Percentiles rank a stretch among this genome's conserved stretches.
phyloP scores from a whole-genome alignment of 2,329 filamentous ascomycete genomes.

The Paraphaeosphaeria minitans region DNA sequence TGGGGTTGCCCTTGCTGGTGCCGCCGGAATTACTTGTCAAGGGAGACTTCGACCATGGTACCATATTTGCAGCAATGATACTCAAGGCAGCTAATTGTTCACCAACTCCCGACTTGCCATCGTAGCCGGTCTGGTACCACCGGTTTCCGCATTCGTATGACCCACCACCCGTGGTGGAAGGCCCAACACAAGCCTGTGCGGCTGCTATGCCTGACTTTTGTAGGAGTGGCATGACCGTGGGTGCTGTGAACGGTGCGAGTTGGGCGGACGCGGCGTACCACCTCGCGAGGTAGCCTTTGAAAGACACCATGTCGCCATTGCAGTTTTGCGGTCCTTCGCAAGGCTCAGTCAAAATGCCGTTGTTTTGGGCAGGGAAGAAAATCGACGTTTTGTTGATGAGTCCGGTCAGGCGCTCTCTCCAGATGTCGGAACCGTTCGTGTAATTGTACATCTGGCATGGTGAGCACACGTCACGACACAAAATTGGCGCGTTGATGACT shows the following conservation, averaged over 20 bases:
- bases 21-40: slow-evolving; percentile 57
- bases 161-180: slow-evolving; percentile 43
- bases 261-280: slow-evolving; percentile 61
- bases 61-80: slow-evolving; percentile 53
- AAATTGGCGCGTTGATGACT: slow-evolving; percentile 6
- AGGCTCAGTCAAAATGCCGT: slow-evolving; percentile 49
- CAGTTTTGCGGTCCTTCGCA: slow-evolving; percentile 51
- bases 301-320: slow-evolving; percentile 52
- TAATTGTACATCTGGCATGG: slow-evolving; percentile 45
- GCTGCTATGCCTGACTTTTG: slow-evolving; percentile 60
- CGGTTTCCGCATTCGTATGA: slow-evolving; percentile 49
- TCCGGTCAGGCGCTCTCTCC: slow-evolving; percentile 35
- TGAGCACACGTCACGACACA: slow-evolving; percentile 9
- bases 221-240: slow-evolving; percentile 59
- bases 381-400: slow-evolving; percentile 42
- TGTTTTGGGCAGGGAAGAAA: slow-evolving; percentile 47
- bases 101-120: slow-evolving; percentile 58
- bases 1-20: slow-evolving; percentile 52
- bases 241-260: slow-evolving; percentile 61
- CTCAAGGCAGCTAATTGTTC: slow-evolving; percentile 64
- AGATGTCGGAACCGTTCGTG: slow-evolving; percentile 43
- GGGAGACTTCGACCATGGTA: slow-evolving; percentile 45
- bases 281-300: slow-evolving; percentile 53
- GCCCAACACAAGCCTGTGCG: slow-evolving; percentile 58
- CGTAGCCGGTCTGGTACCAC: slow-evolving; percentile 50